Conservation (phyloP, 2,329 filamentous ascomycete species). For the Aspergillus brunneoviolaceus region DNA sequence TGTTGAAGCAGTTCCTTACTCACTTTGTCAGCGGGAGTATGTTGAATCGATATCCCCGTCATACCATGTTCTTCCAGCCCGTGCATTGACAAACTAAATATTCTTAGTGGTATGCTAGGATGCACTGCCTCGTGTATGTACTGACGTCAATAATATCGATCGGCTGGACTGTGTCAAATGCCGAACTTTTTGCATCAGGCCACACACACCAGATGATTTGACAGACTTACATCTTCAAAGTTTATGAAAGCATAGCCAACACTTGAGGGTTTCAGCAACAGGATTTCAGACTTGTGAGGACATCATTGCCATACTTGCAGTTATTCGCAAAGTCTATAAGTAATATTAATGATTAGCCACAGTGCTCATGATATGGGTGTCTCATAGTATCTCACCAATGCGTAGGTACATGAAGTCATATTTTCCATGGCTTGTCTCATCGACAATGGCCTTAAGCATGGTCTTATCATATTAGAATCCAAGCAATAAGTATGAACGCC, state of each 20-base stretch:
- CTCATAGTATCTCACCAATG: conserved; percentile 56
- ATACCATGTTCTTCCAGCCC: conserved; percentile 70
- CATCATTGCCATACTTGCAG: conserved; percentile 65
- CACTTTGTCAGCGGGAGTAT: neutral
- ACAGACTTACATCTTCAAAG: conserved; percentile 69
- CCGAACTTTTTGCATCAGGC: neutral
- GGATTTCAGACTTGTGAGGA: neutral
- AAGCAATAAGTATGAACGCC: neutral
- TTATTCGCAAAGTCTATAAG: conserved; percentile 70
- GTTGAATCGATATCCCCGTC: neutral
- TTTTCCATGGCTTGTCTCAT: conserved; percentile 73
- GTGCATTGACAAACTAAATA: conserved; percentile 67
- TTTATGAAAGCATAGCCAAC: conserved; percentile 98
- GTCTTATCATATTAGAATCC: conserved; percentile 43
- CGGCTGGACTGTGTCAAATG: conserved; percentile 55
- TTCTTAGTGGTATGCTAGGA: conserved; percentile 14
- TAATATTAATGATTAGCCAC: conserved; percentile 1
- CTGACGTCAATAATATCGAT: conserved; percentile 70
- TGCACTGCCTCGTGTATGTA: conserved; percentile 9
- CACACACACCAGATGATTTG: neutral
- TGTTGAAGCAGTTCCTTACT: conserved; percentile 73
- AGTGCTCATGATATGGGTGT: neutral
- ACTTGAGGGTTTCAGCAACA: conserved; percentile 47
- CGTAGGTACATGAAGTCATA: conserved; percentile 96
- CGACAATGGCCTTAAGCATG: conserved; percentile 75